phyloP scores from a whole-genome alignment of 1,284 basidiomycete species.

The Xerocomus minutiporus region DNA sequence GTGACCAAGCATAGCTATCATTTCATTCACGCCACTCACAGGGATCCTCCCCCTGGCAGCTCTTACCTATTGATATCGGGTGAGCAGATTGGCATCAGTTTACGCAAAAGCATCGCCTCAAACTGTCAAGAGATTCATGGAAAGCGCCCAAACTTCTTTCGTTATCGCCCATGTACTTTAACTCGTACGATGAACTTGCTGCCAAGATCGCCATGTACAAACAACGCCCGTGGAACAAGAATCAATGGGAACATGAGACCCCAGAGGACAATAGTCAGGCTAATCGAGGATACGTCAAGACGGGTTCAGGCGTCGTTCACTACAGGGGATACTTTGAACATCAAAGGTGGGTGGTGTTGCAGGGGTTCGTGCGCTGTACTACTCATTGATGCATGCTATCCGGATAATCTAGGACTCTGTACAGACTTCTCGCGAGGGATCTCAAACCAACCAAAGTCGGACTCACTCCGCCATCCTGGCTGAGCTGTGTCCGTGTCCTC shows the following conservation, averaged over 20 bases:
- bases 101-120: conserved; percentile 17
- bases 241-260: conserved; percentile 15
- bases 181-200: conserved; percentile 12
- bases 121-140: conserved; percentile 17
- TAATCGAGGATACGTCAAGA: conserved; percentile 28
- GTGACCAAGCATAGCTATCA: too few species aligned
- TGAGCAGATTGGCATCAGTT: conserved; percentile 26
- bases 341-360: conserved; percentile 19
- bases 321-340: conserved; percentile 30
- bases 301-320: conserved; percentile 8
- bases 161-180: conserved; percentile 30
- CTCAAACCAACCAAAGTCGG: conserved; percentile 27
- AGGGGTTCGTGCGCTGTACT: background rate
- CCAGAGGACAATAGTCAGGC: conserved; percentile 27
- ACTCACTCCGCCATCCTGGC: conserved; percentile 23
- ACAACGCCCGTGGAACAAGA: conserved; percentile 29
- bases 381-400: background rate
- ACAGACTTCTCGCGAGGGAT: conserved; percentile 18
- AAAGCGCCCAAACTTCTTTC: conserved; percentile 21
- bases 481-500: conserved; percentile 25
- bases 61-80: conserved; percentile 24
- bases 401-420: conserved; percentile 18
- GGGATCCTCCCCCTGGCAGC: too few species aligned
- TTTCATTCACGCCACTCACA: too few species aligned
- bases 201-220: conserved; percentile 28